phyloP scores from a whole-genome alignment of 768 basidiomycete genomes.

The Naganishia onofrii region DNA sequence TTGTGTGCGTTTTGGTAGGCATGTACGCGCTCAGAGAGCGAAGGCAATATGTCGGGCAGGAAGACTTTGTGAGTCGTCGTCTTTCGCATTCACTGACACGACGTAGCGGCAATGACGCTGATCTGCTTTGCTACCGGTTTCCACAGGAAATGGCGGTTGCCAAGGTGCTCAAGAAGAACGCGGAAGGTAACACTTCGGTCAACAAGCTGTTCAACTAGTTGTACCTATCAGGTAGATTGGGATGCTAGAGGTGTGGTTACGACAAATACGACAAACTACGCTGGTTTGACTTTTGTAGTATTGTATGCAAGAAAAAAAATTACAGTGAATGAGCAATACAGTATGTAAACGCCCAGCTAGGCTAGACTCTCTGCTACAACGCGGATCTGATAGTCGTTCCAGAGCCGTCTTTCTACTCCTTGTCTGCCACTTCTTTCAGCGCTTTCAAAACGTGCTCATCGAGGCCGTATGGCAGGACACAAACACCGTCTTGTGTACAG shows the following conservation, averaged over 20 bases:
- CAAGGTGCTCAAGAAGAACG: constrained; percentile 95
- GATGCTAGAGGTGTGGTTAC: not conserved
- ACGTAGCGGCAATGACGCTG: not conserved
- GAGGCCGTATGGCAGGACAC: constrained; percentile 46
- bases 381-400: not conserved
- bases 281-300: not conserved
- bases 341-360: not conserved
- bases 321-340: not conserved
- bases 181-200: constrained; percentile 87
- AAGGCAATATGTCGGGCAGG: constrained; percentile 94
- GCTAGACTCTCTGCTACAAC: not conserved
- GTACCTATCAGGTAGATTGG: not conserved
- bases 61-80: constrained; percentile 66
- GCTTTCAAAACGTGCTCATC: constrained; percentile 41
- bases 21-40: constrained; percentile 97
- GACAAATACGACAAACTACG: too few species aligned
- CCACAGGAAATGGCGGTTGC: constrained; percentile 85
- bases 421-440: constrained; percentile 1
- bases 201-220: constrained; percentile 77
- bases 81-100: not conserved
- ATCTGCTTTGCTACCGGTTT: not conserved
- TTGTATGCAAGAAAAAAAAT: not conserved
- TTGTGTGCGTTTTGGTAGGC: constrained; percentile 54
- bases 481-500: constrained; percentile 44
- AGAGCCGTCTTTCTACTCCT: not conserved